Conservation (phyloP, 441 rosid species). For the Corymbia citriodora region DNA sequence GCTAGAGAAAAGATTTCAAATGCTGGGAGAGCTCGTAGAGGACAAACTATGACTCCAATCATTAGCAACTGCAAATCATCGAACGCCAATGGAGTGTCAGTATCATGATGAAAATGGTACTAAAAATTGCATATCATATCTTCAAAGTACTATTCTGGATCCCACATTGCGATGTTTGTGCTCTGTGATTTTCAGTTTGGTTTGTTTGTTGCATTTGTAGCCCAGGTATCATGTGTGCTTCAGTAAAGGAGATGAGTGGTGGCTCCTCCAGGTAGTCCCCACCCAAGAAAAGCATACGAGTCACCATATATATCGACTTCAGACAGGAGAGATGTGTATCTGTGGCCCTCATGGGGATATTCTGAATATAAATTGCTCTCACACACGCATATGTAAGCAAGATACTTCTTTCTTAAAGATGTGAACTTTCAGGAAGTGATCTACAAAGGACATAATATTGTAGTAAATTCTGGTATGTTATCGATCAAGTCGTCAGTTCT, state of each 20-base stretch:
- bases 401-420: not conserved
- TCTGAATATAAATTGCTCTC: not conserved
- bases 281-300: not conserved
- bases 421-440: not conserved
- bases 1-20: not conserved
- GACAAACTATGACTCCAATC: not conserved
- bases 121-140: not conserved
- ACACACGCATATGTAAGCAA: not conserved
- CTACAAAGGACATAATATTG: not conserved
- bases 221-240: not conserved
- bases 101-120: not conserved
- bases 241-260: not conserved
- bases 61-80: not conserved
- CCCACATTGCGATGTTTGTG: not conserved
- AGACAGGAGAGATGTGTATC: not conserved
- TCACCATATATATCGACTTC: not conserved
- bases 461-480: not conserved
- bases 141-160: not conserved
- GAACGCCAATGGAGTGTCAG: not conserved
- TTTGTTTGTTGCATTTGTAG: not conserved
- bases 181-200: not conserved
- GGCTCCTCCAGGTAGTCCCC: not conserved
- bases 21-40: not conserved
- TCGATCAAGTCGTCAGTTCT: not conserved
- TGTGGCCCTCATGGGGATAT: not conserved